A percentile compares a stretch with the other conserved stretches of the same genome.
Conservation (phyloP, 164 flowering plant species). For the Nymphaea colorata region DNA sequence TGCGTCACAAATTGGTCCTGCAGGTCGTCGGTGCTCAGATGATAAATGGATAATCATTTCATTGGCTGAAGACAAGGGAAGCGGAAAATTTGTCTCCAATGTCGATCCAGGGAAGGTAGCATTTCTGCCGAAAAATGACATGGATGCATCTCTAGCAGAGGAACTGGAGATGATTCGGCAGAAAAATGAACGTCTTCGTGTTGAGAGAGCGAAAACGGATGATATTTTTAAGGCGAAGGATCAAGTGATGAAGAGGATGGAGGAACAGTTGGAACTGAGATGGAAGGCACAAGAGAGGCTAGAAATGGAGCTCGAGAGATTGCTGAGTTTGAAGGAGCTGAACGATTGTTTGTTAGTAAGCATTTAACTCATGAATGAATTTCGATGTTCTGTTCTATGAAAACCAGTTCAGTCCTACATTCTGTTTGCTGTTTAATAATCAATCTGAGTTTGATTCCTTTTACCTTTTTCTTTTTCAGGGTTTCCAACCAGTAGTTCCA, state of each 20-base stretch:
- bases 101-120: neutral
- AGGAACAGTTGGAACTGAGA: neutral
- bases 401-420: neutral
- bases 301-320: neutral
- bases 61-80: neutral
- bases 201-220: neutral
- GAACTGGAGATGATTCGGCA: neutral
- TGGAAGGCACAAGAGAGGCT: neutral
- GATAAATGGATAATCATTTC: neutral
- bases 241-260: neutral
- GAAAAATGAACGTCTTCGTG: neutral
- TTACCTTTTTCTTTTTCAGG: neutral
- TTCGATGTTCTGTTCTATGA: neutral
- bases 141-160: neutral
- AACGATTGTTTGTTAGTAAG: neutral
- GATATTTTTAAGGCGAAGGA: neutral
- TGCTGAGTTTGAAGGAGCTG: neutral
- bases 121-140: neutral
- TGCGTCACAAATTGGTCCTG: neutral
- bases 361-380: neutral
- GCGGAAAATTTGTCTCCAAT: neutral
- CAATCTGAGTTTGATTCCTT: neutral
- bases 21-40: neutral
- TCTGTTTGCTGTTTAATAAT: no score
- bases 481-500: neutral